Conservation (phyloP, 345 rosid species). For the Tarenaya hassleriana region DNA sequence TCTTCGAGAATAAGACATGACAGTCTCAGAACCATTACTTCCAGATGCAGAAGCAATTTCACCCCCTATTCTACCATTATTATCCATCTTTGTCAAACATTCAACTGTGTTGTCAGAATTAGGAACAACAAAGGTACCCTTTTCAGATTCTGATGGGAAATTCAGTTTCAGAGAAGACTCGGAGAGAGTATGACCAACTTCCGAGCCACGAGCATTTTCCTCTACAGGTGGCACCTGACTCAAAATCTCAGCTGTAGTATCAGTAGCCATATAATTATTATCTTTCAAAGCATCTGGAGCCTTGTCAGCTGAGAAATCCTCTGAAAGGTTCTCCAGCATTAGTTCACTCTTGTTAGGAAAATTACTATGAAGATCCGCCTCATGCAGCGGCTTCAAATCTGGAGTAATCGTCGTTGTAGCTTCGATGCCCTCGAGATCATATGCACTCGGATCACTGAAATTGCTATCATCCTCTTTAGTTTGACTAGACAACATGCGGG, state of each 20-base stretch:
- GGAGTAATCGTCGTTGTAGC: constrained; percentile 21
- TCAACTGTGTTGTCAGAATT: constrained; percentile 32
- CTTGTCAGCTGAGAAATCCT: constrained; percentile 18
- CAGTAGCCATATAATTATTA: constrained; percentile 30
- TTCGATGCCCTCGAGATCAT: constrained; percentile 18
- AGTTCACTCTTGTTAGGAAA: constrained; percentile 23
- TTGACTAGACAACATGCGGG: constrained; percentile 18
- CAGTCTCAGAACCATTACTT: constrained; percentile 25
- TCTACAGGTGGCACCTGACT: constrained; percentile 23
- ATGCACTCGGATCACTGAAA: constrained; percentile 20
- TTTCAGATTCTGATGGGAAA: constrained; percentile 22
- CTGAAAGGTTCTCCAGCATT: constrained; percentile 15
- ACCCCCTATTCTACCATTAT: constrained; percentile 36
- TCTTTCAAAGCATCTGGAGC: constrained; percentile 23
- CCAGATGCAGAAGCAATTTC: constrained; percentile 38
- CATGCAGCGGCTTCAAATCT: constrained; percentile 21
- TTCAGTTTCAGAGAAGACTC: constrained; percentile 28
- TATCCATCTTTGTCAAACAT: constrained; percentile 22
- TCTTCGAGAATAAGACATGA: constrained; percentile 37
- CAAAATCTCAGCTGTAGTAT: constrained; percentile 25
- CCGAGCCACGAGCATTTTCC: constrained; percentile 22
- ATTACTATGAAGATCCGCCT: constrained; percentile 23
- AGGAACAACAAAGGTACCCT: constrained; percentile 23
- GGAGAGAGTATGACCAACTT: constrained; percentile 27
- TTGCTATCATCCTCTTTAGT: constrained; percentile 15